Percentiles rank a stretch among this genome's conserved stretches.
Conservation (phyloP, 2,329 filamentous ascomycete genomes). For the Exophiala oligosperma region DNA sequence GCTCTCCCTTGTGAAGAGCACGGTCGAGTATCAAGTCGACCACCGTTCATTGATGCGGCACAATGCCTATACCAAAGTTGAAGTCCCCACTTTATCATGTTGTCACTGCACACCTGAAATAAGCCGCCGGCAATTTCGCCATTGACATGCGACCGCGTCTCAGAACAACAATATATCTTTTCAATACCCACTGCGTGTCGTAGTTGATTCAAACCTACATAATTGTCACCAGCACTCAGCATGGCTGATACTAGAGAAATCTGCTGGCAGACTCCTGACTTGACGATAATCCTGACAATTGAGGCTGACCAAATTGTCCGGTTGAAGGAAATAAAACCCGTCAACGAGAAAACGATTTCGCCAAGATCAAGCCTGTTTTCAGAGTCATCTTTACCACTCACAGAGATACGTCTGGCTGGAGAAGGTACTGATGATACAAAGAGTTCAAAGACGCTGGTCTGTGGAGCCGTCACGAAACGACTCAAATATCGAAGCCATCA, state of each 20-base stretch:
- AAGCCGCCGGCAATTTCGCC: neutral
- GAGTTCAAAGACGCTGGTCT: slow-evolving; percentile 31
- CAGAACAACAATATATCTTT: no score
- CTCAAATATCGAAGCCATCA: slow-evolving; percentile 29
- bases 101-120: neutral
- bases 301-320: neutral
- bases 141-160: neutral
- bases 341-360: neutral
- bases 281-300: neutral
- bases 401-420: slow-evolving; percentile 30
- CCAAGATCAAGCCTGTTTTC: neutral
- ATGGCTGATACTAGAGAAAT: neutral
- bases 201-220: neutral
- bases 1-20: no score
- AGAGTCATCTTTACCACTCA: slow-evolving; percentile 20
- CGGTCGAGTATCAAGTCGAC: no score
- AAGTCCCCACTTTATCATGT: no score
- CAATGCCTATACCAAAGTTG: no score
- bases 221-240: neutral
- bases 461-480: slow-evolving; percentile 27
- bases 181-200: no score
- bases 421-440: slow-evolving; percentile 31
- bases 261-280: neutral
- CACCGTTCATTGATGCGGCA: no score
- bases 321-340: neutral